Evolutionary conservation across 805 yeast species (phyloP).

Genomic region (Saccharomycopsis fibuligera): DNA sequence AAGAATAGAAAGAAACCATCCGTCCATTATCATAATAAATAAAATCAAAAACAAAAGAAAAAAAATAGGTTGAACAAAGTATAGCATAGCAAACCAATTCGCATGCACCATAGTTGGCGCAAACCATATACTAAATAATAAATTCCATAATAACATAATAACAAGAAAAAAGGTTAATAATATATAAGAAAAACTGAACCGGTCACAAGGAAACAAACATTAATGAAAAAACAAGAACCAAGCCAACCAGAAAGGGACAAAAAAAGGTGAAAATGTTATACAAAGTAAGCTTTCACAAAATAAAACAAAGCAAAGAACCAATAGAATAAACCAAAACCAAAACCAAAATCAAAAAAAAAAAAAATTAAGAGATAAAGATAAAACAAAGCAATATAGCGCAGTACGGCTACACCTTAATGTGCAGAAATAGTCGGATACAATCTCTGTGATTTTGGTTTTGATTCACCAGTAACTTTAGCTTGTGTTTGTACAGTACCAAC

Average conservation of each 20-base stretch:
- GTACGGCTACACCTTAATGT: conserved; percentile 3
- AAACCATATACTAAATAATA: no score
- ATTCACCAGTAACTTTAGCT: not conserved
- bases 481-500: no score
- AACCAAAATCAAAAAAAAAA: not conserved
- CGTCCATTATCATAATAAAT: no score
- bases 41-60: no score
- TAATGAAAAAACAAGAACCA: not conserved
- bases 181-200: not conserved
- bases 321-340: not conserved
- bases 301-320: not conserved
- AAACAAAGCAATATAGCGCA: not conserved
- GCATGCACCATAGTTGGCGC: no score
- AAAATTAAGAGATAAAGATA: not conserved
- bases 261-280: not conserved
- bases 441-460: not conserved
- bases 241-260: not conserved
- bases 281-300: not conserved
- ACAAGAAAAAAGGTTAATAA: no score
- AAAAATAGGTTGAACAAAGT: no score
- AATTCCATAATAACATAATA: no score
- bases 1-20: no score
- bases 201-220: not conserved
- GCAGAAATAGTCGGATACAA: conserved; percentile 19
- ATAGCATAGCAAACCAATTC: no score